Conservation (phyloP, 495 filamentous ascomycete genomes). For the Neurospora pannonica region DNA sequence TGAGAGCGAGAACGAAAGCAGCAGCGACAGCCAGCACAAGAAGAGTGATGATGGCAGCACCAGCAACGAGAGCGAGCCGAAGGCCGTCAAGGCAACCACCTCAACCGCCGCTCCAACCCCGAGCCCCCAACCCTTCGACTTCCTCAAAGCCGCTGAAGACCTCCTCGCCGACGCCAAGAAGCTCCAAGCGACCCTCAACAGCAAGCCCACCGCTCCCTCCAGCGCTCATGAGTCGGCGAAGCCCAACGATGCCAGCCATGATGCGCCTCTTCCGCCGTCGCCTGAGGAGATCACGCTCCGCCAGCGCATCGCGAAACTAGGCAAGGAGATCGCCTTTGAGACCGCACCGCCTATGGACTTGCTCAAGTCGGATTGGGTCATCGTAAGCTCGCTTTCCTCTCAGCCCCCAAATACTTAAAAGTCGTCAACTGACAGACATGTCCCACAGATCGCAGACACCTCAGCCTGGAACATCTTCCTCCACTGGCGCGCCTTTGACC, state of each 20-base stretch:
- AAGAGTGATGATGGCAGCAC: neutral
- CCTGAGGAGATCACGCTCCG: slow-evolving; percentile 2
- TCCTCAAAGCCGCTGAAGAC: slow-evolving; percentile 16
- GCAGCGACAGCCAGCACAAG: neutral
- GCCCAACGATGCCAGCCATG: neutral
- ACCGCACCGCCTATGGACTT: slow-evolving; percentile 9
- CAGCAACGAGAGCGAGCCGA: neutral
- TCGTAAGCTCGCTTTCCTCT: slow-evolving; percentile 4
- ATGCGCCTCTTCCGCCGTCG: neutral
- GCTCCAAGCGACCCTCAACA: neutral
- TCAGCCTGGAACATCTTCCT: slow-evolving; percentile 20
- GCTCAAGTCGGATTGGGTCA: slow-evolving; percentile 17
- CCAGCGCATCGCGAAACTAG: slow-evolving; percentile 8
- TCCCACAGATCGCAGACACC: slow-evolving; percentile 10
- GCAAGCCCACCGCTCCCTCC: neutral
- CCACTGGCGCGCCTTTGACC: slow-evolving; percentile 24
- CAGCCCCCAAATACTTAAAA: neutral
- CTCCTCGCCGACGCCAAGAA: slow-evolving; percentile 14
- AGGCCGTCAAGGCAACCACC: neutral
- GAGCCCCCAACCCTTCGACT: slow-evolving; percentile 3
- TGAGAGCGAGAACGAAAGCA: neutral
- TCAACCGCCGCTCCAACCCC: neutral
- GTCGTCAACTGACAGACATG: neutral
- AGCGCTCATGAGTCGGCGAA: neutral
- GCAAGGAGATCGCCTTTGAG: slow-evolving; percentile 16